A percentile compares a stretch with the other conserved stretches of the same genome.
Evolutionary conservation across 2,329 filamentous ascomycete genomes (phyloP).

Genomic region (Fusarium palustre): DNA sequence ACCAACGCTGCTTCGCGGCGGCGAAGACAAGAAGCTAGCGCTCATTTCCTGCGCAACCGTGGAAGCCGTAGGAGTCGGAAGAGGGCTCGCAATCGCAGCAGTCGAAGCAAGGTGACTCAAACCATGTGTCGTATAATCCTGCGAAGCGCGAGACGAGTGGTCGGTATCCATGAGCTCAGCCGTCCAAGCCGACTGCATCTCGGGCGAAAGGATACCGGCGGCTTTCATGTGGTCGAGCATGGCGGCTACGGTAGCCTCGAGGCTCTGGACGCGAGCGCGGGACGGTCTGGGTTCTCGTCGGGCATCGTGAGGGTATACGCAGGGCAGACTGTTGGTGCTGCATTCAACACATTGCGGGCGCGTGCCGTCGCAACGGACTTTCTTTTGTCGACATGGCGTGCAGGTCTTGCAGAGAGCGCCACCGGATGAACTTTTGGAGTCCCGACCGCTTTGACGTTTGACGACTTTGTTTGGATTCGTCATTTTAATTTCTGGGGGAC

Average conservation of each 20-base stretch:
- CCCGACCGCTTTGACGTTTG: slow-evolving; percentile 37
- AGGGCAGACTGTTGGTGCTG: slow-evolving; percentile 45
- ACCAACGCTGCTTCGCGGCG: slow-evolving; percentile 46
- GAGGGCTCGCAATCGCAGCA: slow-evolving; percentile 47
- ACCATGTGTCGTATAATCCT: slow-evolving; percentile 46
- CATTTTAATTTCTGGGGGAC: slow-evolving; percentile 13
- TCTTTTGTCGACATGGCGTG: slow-evolving; percentile 52
- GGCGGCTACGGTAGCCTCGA: slow-evolving; percentile 48
- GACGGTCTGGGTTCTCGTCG: slow-evolving; percentile 50
- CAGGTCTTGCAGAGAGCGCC: slow-evolving; percentile 52
- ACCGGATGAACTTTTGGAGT: slow-evolving; percentile 39
- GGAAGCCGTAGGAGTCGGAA: slow-evolving; percentile 45
- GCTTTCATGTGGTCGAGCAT: slow-evolving; percentile 52
- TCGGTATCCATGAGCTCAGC: slow-evolving; percentile 46
- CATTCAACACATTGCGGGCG: slow-evolving; percentile 51
- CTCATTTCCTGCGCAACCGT: slow-evolving; percentile 45
- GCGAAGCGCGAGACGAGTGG: slow-evolving; percentile 35
- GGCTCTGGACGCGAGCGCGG: slow-evolving; percentile 48
- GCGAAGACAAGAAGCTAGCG: slow-evolving; percentile 46
- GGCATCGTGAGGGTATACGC: slow-evolving; percentile 52
- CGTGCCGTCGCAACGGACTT: slow-evolving; percentile 52
- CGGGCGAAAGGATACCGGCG: slow-evolving; percentile 45
- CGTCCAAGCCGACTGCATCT: slow-evolving; percentile 47
- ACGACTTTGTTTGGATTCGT: slow-evolving; percentile 43
- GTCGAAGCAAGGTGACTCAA: slow-evolving; percentile 47